Evolutionary conservation across 2,329 filamentous ascomycete species (phyloP).

Genomic region (Fusarium dimerum): DNA sequence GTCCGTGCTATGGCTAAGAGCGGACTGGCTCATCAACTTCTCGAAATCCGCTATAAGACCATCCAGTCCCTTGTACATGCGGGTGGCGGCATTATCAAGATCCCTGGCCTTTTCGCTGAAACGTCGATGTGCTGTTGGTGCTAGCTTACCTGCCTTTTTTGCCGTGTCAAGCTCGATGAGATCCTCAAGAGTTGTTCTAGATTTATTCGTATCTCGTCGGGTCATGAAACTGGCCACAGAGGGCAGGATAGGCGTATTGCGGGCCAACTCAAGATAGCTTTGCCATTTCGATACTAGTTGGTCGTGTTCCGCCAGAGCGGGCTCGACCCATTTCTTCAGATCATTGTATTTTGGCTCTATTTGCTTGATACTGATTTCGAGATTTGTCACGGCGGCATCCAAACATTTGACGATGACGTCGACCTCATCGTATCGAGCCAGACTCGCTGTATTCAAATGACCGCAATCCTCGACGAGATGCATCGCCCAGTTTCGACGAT

Average conservation of each 20-base stretch:
- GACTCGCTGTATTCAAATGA: conserved; percentile 61
- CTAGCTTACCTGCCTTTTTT: conserved; percentile 69
- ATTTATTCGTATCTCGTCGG: conserved; percentile 42
- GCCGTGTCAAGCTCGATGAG: conserved; percentile 75
- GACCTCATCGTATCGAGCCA: conserved; percentile 70
- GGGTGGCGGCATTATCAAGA: conserved; percentile 60
- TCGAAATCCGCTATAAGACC: conserved; percentile 65
- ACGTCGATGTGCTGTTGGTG: conserved; percentile 57
- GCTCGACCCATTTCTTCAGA: conserved; percentile 68
- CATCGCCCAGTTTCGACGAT: conserved; percentile 78
- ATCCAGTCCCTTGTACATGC: conserved; percentile 63
- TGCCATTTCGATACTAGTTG: conserved; percentile 68
- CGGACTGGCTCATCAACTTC: conserved; percentile 54
- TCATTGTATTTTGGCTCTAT: conserved; percentile 73
- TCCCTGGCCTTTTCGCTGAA: conserved; percentile 62
- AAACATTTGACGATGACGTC: conserved; percentile 77
- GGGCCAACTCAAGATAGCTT: conserved; percentile 64
- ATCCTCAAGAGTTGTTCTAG: conserved; percentile 66
- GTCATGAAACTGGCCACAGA: conserved; percentile 70
- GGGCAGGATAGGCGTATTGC: conserved; percentile 63
- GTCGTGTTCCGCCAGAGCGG: conserved; percentile 67
- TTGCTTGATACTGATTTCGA: conserved; percentile 71
- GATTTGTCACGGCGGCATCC: conserved; percentile 82
- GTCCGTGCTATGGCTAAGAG: conserved; percentile 61
- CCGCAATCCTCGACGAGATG: conserved; percentile 69